Evolutionary conservation across 1,284 basidiomycete species (phyloP).

Genomic region (Cutaneotrichosporon arboriforme): DNA sequence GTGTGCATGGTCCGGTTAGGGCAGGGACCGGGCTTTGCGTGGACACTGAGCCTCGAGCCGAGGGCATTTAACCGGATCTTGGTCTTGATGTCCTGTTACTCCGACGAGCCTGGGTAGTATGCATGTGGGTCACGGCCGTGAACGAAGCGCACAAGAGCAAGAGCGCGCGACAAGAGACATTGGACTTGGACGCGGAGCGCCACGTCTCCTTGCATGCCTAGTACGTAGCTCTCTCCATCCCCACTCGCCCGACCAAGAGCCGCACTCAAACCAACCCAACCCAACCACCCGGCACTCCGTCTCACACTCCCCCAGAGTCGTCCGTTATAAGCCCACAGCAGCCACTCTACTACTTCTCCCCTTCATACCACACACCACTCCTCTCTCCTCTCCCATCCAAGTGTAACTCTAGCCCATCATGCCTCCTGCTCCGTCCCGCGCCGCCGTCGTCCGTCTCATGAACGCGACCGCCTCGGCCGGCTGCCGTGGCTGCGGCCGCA

Average conservation of each 20-base stretch:
- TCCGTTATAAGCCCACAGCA: background rate
- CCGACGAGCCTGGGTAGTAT: background rate
- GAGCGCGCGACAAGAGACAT: too few species aligned
- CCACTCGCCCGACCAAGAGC: too few species aligned
- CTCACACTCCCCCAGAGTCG: background rate
- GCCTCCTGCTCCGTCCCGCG: conserved; percentile 32
- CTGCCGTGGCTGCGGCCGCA: conserved; percentile 42
- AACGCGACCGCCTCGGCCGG: conserved; percentile 36
- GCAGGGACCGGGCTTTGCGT: background rate
- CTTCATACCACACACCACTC: background rate
- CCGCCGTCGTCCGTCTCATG: conserved; percentile 37
- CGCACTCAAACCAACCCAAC: too few species aligned
- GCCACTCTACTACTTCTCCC: background rate
- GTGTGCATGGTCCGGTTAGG: too few species aligned
- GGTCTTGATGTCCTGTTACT: background rate
- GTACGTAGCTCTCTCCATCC: too few species aligned
- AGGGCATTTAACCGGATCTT: conserved; percentile 5
- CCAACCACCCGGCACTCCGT: too few species aligned
- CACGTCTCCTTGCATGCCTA: background rate
- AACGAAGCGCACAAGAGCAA: too few species aligned
- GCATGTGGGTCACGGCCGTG: too few species aligned
- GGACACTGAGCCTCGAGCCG: conserved; percentile 2
- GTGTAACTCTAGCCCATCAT: conserved; percentile 18
- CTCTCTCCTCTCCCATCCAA: background rate
- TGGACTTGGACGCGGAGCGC: background rate